Evolutionary conservation across 202 grass and related monocot genomes (phyloP).

Genomic region (Alloteropsis angusta): DNA sequence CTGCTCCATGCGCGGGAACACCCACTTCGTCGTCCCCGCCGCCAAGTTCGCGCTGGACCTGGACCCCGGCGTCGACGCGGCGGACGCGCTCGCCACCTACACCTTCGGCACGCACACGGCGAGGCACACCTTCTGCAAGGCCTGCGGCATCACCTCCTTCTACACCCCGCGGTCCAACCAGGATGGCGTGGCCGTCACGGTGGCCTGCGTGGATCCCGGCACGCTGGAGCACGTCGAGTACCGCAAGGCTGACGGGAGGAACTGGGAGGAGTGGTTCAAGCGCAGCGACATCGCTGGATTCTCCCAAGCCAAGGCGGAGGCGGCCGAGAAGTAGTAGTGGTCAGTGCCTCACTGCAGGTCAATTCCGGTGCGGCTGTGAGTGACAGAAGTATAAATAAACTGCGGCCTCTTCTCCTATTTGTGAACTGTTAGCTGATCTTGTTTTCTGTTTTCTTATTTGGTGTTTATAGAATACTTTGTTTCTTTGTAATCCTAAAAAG

Average conservation of each 20-base stretch:
- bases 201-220: slow-evolving; percentile 54
- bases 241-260: slow-evolving; percentile 42
- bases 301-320: background rate
- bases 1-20: slow-evolving; percentile 68
- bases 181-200: slow-evolving; percentile 60
- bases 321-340: background rate
- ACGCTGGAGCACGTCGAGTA: slow-evolving; percentile 64
- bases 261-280: slow-evolving; percentile 57
- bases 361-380: background rate
- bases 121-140: slow-evolving; percentile 75
- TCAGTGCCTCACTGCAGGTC: background rate
- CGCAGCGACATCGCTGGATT: slow-evolving; percentile 23
- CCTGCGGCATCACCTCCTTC: slow-evolving; percentile 80
- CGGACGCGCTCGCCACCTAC: slow-evolving; percentile 61
- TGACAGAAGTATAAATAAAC: no score
- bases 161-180: slow-evolving; percentile 64
- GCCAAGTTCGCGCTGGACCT: slow-evolving; percentile 31
- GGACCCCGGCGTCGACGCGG: background rate
- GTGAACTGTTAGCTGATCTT: no score
- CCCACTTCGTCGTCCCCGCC: slow-evolving; percentile 57
- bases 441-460: no score
- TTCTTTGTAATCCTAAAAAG: no score
- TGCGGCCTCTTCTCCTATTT: no score
- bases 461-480: no score
- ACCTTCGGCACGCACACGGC: slow-evolving; percentile 79